phyloP scores from a whole-genome alignment of 768 basidiomycete genomes.

The Lactarius deliciosus region DNA sequence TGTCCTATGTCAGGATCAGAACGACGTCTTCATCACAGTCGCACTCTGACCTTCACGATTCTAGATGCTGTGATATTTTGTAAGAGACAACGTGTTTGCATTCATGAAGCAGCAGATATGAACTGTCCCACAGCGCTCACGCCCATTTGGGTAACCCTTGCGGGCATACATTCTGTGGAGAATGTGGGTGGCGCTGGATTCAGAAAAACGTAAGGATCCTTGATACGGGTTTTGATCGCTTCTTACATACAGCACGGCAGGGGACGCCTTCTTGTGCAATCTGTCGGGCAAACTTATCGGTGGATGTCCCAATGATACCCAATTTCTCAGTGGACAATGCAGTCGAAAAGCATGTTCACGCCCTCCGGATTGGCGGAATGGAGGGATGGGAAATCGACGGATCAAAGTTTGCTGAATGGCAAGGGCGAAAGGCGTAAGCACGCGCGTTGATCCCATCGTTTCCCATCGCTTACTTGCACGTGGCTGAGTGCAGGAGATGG shows the following conservation, averaged over 20 bases:
- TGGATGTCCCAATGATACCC: conserved; percentile 52
- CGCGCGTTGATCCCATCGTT: conserved; percentile 14
- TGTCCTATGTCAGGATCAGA: conserved; percentile 61
- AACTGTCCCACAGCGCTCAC: conserved; percentile 45
- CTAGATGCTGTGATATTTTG: conserved; percentile 73
- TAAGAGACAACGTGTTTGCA: conserved; percentile 36
- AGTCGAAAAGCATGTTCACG: conserved; percentile 57
- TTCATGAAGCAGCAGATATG: conserved; percentile 10
- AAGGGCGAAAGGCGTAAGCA: conserved; percentile 52
- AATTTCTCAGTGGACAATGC: conserved; percentile 62
- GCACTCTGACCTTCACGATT: conserved; percentile 15
- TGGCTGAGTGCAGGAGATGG: conserved; percentile 23
- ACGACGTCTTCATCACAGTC: conserved; percentile 3
- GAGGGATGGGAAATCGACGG: conserved; percentile 57
- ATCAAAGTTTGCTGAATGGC: conserved; percentile 50
- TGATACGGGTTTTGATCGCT: conserved; percentile 8
- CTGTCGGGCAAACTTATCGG: conserved; percentile 52
- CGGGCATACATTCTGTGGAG: conserved; percentile 71
- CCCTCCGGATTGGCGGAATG: conserved; percentile 46
- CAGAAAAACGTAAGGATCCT: conserved; percentile 46
- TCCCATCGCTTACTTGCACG: conserved; percentile 11
- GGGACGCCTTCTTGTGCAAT: conserved; percentile 53
- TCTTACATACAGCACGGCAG: conserved; percentile 35
- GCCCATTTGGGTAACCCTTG: conserved; percentile 68
- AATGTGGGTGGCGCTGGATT: conserved; percentile 64